Percentiles rank a stretch among this genome's conserved stretches.
phyloP scores from a whole-genome alignment of 2,329 filamentous ascomycete genomes.

The Botrytis paeoniae region DNA sequence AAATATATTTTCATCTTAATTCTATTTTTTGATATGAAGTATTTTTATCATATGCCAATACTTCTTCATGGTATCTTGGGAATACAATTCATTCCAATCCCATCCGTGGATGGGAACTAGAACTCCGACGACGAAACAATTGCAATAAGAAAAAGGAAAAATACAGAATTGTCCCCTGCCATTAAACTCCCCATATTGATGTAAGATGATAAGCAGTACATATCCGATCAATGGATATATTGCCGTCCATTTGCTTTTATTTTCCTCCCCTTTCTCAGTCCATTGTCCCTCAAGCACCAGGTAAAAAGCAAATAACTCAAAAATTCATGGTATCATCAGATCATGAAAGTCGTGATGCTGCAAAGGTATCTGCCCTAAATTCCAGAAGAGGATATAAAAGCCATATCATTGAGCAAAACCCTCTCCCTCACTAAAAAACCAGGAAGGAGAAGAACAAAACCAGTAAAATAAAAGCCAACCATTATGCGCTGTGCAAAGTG shows the following conservation, averaged over 20 bases:
- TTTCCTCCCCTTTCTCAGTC: not conserved
- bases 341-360: constrained; percentile 21
- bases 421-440: constrained; percentile 6
- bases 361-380: constrained; percentile 1
- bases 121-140: constrained; percentile 8
- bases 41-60: constrained; percentile 17
- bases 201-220: constrained; percentile 7
- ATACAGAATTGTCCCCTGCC: constrained; percentile 17
- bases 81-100: constrained; percentile 12
- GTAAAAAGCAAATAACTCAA: not conserved
- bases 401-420: constrained; percentile 16
- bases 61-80: constrained; percentile 15
- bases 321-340: constrained; percentile 17
- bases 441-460: constrained; percentile 15
- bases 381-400: constrained; percentile 13
- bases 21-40: constrained; percentile 10
- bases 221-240: constrained; percentile 6
- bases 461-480: constrained; percentile 17
- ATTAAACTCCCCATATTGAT: constrained; percentile 20
- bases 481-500: constrained; percentile 15
- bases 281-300: not conserved
- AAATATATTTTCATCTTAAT: not conserved
- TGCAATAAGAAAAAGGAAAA: constrained; percentile 4
- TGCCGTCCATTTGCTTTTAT: constrained; percentile 1
- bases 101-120: not conserved